Percentiles rank a stretch among this genome's conserved stretches.
Evolutionary conservation across 768 basidiomycete species (phyloP).

Genomic region (Pholiota microspora): DNA sequence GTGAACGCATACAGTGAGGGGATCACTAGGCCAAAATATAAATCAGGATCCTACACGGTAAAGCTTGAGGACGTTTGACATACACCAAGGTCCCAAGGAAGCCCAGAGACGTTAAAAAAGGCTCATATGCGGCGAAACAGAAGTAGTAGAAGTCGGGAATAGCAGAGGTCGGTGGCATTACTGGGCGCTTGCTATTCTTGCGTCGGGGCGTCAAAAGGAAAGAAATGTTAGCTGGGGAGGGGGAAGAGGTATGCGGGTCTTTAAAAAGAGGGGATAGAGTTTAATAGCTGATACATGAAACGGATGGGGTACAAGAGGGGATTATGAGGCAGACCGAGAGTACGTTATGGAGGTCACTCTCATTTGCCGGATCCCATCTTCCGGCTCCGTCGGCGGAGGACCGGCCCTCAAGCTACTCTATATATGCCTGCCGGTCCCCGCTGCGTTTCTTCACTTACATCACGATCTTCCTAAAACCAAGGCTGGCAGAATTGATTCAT

Average conservation of each 20-base stretch:
- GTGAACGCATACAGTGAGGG: conserved; percentile 50
- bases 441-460: conserved; percentile 38
- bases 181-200: conserved; percentile 11
- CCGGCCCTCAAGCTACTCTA: conserved; percentile 35
- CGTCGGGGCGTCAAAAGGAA: too few species aligned
- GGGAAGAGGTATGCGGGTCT: conserved; percentile 1
- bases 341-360: too few species aligned
- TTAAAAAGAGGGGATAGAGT: conserved; percentile 7
- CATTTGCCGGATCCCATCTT: not conserved
- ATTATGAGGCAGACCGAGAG: not conserved
- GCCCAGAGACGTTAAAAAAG: conserved; percentile 59
- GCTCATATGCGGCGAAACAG: conserved; percentile 75
- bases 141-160: conserved; percentile 73
- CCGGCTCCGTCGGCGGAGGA: conserved; percentile 1
- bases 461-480: conserved; percentile 65
- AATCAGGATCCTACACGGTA: conserved; percentile 9
- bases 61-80: conserved; percentile 17
- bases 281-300: conserved; percentile 5
- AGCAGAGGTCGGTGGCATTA: conserved; percentile 53
- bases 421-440: conserved; percentile 4
- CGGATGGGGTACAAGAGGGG: not conserved
- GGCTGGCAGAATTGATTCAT: conserved; percentile 47
- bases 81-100: conserved; percentile 61
- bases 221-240: too few species aligned
- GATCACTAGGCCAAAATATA: conserved; percentile 41